Evolutionary conservation across 306 rosid species (phyloP).

Genomic region (Fagus sylvatica): DNA sequence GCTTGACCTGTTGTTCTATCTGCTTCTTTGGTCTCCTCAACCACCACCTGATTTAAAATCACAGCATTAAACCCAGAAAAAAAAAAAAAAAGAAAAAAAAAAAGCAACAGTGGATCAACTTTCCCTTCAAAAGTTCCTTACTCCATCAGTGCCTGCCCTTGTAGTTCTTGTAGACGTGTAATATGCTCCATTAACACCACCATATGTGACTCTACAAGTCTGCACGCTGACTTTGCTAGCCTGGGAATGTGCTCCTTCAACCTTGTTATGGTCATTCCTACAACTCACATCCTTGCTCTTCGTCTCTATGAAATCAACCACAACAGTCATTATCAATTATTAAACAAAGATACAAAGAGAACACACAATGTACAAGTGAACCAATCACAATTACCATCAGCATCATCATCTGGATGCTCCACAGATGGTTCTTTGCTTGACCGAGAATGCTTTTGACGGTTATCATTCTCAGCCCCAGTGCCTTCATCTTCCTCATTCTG

Average conservation of each 20-base stretch:
- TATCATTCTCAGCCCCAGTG: constrained; percentile 22
- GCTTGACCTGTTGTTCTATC: constrained; percentile 76
- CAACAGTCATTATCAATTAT: constrained; percentile 1
- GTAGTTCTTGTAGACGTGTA: constrained; percentile 67
- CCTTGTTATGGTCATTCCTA: constrained; percentile 31
- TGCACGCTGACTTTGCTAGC: constrained; percentile 35
- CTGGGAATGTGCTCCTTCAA: constrained; percentile 29
- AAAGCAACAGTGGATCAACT: neutral
- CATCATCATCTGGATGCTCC: constrained; percentile 74
- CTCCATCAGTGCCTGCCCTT: constrained; percentile 65
- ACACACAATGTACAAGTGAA: neutral
- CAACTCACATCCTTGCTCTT: constrained; percentile 28
- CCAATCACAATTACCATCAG: constrained; percentile 44
- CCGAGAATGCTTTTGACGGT: constrained; percentile 15
- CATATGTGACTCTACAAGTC: constrained; percentile 72
- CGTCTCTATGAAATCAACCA: constrained; percentile 29
- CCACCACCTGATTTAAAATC: constrained; percentile 42
- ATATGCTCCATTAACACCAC: constrained; percentile 88
- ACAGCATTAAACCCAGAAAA: constrained; percentile 10
- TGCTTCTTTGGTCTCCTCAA: constrained; percentile 91
- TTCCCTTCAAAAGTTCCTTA: constrained; percentile 30
- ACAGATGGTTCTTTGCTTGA: constrained; percentile 64
- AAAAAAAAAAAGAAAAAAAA: neutral
- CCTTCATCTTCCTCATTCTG: constrained; percentile 18
- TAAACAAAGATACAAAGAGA: constrained; percentile 6